Evolutionary conservation across 225 moss, liverwort and hornwort species (phyloP).

Genomic region (Pseudoscleropodium purum): DNA sequence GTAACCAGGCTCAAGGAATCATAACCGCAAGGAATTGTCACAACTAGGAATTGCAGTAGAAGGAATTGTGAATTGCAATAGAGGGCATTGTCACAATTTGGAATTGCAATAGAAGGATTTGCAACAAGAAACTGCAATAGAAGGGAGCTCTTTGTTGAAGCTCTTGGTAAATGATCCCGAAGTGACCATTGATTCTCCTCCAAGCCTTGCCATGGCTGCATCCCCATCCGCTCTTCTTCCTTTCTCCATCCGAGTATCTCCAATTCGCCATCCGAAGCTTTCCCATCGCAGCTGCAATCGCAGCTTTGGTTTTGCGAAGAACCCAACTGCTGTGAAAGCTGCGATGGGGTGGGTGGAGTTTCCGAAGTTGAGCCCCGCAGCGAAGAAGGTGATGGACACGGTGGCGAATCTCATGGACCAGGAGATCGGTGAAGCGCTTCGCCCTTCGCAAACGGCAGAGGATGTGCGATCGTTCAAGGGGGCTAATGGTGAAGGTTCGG

Average conservation of each 20-base stretch:
- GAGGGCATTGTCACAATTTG: not conserved
- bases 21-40: not conserved
- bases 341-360: slow-evolving; percentile 30
- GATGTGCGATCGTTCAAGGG: slow-evolving; percentile 58
- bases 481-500: slow-evolving; percentile 51
- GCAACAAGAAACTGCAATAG: not conserved
- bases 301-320: not conserved
- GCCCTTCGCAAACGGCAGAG: slow-evolving; percentile 33
- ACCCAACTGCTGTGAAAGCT: not conserved
- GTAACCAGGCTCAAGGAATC: not conserved
- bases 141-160: not conserved
- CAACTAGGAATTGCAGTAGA: no score
- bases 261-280: not conserved
- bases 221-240: not conserved
- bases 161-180: not conserved
- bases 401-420: slow-evolving; percentile 33
- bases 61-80: not conserved
- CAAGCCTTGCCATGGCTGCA: not conserved
- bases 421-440: slow-evolving; percentile 39
- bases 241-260: not conserved
- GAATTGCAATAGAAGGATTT: not conserved
- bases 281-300: not conserved
- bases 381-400: slow-evolving; percentile 53
- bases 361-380: slow-evolving; percentile 48
- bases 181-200: not conserved